Evolutionary conservation across 306 rosid genomes (phyloP), one percentile per base, ranked within the genome.

Genomic region (Casuarina glauca): DNA sequence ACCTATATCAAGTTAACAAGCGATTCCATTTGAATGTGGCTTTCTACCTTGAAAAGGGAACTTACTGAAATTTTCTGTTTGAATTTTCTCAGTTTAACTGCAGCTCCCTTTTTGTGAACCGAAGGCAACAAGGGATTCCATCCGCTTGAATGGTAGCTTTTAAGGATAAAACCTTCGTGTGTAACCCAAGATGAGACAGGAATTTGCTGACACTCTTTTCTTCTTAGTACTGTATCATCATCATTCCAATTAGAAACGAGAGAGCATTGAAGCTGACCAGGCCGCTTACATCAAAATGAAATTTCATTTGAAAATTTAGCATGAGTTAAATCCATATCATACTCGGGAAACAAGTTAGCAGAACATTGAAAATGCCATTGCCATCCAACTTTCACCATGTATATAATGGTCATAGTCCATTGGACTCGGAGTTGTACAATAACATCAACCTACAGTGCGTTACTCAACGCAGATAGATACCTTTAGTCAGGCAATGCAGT

Each of bases 401-500:
- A 12, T 6, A 46, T 38, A 8, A 17, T 48, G 32, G 32, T 26
- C 32, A 5, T 66, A 41, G 16, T 19, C 41, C 44, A 52, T 53
- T 35, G 6, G 41, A 60, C 20, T 39, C 39, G 9, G 11, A 12
- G 6, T 66, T 0, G 71, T 50, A 55, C 69, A 39, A 62, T 36
- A 57, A 2, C 32, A 79, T 41, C 50, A 35, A 7, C 9, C 20
- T 3, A 74, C 12, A 12, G 16, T 26, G 36, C 61, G 44, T 17
- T 9, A 4, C 62, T 55, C 43, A 11, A 36, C 16, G 79, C 83
- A 80, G 43, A 46, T 71, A 80, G 43, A 46, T 71, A 53, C 78
- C 85, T 9, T 88, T 79, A 95, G 82, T 95, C 98, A 1, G 99
- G 98, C 76, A 95, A 80, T 8, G 99, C 99, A 77, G 99, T 95